Base-by-base conservation (phyloP, 805 yeast genomes). In the Yamadazyma paraphyllophila region DNA sequence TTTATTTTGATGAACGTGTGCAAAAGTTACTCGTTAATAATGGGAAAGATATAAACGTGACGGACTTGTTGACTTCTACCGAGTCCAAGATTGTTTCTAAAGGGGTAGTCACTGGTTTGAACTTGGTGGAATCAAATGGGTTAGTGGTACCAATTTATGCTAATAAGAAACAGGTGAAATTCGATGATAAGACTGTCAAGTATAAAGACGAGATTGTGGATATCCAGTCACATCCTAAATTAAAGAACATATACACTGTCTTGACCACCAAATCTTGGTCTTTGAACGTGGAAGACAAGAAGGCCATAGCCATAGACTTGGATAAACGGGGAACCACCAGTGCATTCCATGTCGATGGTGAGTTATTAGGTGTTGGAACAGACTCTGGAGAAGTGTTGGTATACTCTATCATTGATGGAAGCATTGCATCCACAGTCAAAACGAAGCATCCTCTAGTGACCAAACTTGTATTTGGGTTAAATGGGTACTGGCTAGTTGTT, bases 401-500 rank as follows among this genome's bases (percentile, higher is more conserved):
- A 4, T 67, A 61, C 51, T 74, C 72, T 46, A 51, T 78, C 17
- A 59, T 75, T 2, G 61, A 64, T 25, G 70, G 76, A 2, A 54
- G 55, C 9, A 44, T 60, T 14, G 74, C 66, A 8, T 58, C 78
- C 3, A 60, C 63, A 3, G 51, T 76, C 17, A 48, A 49, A 1
- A 51, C 60, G 1, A 58, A 55, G n/a, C 51, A 53, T 30, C 46
- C 52, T 1, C 31, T 43, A 1, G 63, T 77, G 8, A 50, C 60
- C 5, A 59, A 64, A n/a, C 45, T 82, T 10, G 55, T 59, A 35
- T 83, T 82, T 62, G 85, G 83, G 2, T 65, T 69, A 25, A 85
- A 85, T 56, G 92, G 92, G 1, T 82, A 80, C 59, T 81, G 84
- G 77, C 57, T 85, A 14, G 58, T 76, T 36, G 74, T 63, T 2